These are phyloP conservation scores for Erysiphe pulchra DNA, from an alignment of 2,329 filamentous ascomycete species.

Conservation along the genomic window DNA sequence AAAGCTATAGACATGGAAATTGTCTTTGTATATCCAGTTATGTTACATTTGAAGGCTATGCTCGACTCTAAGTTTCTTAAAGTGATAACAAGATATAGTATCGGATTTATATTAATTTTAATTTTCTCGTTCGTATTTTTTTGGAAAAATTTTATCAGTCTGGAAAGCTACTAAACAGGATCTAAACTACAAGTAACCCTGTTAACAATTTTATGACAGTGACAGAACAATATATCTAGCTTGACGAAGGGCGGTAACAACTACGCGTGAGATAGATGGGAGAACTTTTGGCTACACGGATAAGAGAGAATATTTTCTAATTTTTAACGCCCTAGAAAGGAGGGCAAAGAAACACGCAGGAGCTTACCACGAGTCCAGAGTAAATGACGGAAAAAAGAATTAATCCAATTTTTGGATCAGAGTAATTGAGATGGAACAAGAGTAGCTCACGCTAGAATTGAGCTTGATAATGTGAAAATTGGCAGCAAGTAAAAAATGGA, in stretches of 20 bases:
- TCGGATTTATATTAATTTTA: no score
- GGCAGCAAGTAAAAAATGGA: background rate
- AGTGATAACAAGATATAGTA: no score
- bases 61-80: no score
- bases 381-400: background rate
- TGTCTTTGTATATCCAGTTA: no score
- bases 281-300: background rate
- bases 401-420: background rate
- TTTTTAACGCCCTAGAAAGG: background rate
- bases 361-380: background rate
- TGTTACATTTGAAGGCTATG: no score
- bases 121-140: no score
- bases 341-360: background rate
- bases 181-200: no score
- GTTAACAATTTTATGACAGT: no score
- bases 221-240: background rate
- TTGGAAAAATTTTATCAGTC: no score
- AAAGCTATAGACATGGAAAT: no score
- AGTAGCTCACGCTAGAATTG: background rate
- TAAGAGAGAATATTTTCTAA: background rate
- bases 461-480: background rate
- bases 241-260: background rate
- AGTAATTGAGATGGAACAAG: background rate
- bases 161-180: no score
- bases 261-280: background rate